A percentile compares a stretch with the other conserved stretches of the same genome.
Conservation (phyloP, 371 early-diverging fungal species). For the Mortierella sp. region DNA sequence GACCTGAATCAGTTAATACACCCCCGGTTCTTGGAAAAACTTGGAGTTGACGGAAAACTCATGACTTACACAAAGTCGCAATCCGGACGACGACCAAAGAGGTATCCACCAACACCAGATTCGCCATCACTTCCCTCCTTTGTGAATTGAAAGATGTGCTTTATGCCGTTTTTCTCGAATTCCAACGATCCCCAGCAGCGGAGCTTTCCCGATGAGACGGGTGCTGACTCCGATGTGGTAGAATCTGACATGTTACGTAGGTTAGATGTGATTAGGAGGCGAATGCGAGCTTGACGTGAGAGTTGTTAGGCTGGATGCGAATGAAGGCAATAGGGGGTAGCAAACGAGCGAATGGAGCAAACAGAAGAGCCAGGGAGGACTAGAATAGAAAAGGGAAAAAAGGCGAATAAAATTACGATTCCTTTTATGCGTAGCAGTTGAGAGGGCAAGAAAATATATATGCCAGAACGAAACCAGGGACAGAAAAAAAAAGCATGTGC, state of each 20-base stretch:
- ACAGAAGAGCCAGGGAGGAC: background rate
- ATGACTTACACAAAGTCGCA: constrained; percentile 73
- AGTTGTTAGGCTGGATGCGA: background rate
- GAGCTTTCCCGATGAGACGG: constrained; percentile 1
- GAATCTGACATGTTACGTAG: background rate
- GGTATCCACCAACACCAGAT: constrained; percentile 66
- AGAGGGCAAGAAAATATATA: too few species aligned
- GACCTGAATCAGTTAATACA: too few species aligned
- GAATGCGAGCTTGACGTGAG: background rate
- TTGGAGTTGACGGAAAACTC: too few species aligned
- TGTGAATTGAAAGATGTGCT: constrained; percentile 33
- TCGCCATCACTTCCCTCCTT: constrained; percentile 52
- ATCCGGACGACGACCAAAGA: constrained; percentile 70
- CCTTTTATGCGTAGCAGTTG: too few species aligned
- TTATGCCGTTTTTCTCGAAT: constrained; percentile 32
- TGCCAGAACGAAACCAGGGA: too few species aligned
- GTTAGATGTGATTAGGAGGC: background rate
- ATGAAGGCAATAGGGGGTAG: background rate
- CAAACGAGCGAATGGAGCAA: background rate
- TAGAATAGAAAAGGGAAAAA: background rate
- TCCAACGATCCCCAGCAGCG: constrained; percentile 51
- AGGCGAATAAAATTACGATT: too few species aligned
- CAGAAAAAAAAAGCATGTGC: background rate
- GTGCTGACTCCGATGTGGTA: background rate
- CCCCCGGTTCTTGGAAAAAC: too few species aligned